Conservation (phyloP, 2,329 filamentous ascomycete species). For the Alternaria infectoria region DNA sequence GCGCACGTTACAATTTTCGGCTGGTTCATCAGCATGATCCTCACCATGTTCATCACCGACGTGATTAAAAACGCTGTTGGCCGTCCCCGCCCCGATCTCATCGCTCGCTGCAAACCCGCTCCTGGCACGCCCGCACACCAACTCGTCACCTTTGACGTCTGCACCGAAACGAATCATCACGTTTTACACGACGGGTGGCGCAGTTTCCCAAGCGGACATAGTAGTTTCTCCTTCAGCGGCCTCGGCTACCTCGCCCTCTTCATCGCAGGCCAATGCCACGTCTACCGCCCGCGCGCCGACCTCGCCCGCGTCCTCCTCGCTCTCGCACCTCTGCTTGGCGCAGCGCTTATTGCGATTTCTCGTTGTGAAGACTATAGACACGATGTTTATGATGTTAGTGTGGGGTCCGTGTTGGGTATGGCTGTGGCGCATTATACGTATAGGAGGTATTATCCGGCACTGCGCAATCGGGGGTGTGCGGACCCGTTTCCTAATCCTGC, state of each 20-base stretch:
- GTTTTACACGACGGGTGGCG: constrained; percentile 82
- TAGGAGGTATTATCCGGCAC: constrained; percentile 64
- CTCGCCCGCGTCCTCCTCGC: constrained; percentile 62
- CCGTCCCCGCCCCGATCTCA: constrained; percentile 81
- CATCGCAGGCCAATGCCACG: constrained; percentile 69
- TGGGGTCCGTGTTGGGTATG: constrained; percentile 62
- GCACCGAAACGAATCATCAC: constrained; percentile 73
- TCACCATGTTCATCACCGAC: constrained; percentile 86
- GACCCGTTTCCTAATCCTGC: constrained; percentile 55
- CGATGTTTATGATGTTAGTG: constrained; percentile 67
- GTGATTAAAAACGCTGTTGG: constrained; percentile 85
- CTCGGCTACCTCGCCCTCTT: constrained; percentile 77
- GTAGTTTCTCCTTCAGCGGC: constrained; percentile 78
- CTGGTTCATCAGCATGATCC: constrained; percentile 73
- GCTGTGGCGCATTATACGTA: constrained; percentile 64
- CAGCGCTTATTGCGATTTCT: constrained; percentile 65
- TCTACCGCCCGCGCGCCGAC: constrained; percentile 64
- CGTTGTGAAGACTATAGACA: constrained; percentile 69
- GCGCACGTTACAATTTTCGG: constrained; percentile 85
- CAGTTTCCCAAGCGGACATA: constrained; percentile 82
- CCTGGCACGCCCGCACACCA: constrained; percentile 61
- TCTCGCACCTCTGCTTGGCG: constrained; percentile 62
- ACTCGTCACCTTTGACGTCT: constrained; percentile 70
- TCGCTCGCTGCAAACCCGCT: constrained; percentile 82
- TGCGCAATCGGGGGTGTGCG: constrained; percentile 59